These are phyloP conservation scores for Fusarium foetens DNA, from an alignment of 2,329 filamentous ascomycete species.

Conservation along the genomic window DNA sequence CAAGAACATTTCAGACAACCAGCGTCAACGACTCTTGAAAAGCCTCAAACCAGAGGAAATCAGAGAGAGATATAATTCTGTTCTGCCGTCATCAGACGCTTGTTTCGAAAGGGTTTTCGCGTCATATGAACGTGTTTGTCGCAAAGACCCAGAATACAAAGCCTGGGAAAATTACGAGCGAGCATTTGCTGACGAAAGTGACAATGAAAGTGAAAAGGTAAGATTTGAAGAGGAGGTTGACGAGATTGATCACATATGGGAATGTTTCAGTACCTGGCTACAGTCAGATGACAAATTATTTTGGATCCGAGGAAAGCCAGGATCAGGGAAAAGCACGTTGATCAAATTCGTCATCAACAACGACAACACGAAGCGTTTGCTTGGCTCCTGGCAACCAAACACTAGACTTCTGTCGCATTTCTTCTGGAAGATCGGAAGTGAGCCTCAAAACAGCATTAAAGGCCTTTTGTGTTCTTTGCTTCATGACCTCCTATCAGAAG, in stretches of 20 bases:
- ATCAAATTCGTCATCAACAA: not conserved
- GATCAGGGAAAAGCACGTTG: not conserved
- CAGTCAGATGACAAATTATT: fast-evolving
- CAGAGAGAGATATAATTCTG: not conserved
- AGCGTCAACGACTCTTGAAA: not conserved
- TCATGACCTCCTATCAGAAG: fast-evolving
- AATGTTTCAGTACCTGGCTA: fast-evolving
- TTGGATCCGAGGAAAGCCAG: constrained; percentile 2
- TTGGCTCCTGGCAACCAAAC: fast-evolving
- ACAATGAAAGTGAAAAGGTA: not conserved
- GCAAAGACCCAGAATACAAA: fast-evolving
- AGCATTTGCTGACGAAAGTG: fast-evolving
- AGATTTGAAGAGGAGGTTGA: too few species aligned
- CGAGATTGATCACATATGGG: not conserved
- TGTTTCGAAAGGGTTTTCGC: constrained; percentile 3
- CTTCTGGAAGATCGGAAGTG: constrained; percentile 3
- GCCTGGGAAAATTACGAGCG: fast-evolving
- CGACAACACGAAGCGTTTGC: fast-evolving
- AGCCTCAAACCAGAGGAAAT: not conserved
- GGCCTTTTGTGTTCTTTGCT: not conserved
- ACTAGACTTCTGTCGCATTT: not conserved
- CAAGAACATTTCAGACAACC: not conserved
- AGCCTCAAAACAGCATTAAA: not conserved
- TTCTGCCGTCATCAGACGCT: not conserved
- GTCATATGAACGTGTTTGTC: not conserved